These are phyloP conservation scores for Westerdykella sp. DNA, from an alignment of 2,329 filamentous ascomycete genomes.

Conservation along the genomic window DNA sequence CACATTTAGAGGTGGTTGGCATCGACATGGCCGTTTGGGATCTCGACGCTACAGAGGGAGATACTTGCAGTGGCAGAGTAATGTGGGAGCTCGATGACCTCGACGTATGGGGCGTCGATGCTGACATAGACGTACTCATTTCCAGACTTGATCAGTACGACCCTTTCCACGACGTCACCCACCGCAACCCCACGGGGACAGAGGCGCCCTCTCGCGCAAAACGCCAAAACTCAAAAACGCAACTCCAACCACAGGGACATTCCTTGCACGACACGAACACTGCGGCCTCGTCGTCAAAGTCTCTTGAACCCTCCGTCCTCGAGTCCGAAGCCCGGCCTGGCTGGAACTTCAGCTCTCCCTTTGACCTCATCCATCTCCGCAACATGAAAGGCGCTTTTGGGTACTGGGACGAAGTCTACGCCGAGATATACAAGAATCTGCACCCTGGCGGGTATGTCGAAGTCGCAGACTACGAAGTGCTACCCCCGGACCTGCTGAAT, in stretches of 20 bases:
- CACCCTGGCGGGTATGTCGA: slow-evolving; percentile 45
- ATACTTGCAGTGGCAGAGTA: slow-evolving; percentile 19
- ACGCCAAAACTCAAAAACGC: not conserved
- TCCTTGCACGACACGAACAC: slow-evolving; percentile 4
- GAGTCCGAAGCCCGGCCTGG: slow-evolving; percentile 20
- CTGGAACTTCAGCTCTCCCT: slow-evolving; percentile 46
- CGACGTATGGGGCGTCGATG: slow-evolving; percentile 29
- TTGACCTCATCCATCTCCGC: slow-evolving; percentile 47
- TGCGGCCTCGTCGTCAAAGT: slow-evolving; percentile 10
- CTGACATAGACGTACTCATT: slow-evolving; percentile 21
- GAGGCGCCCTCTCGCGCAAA: slow-evolving; percentile 11
- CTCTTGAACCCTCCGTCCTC: slow-evolving; percentile 19
- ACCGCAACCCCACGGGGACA: slow-evolving; percentile 7
- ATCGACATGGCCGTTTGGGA: slow-evolving; percentile 47
- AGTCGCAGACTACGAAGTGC: slow-evolving; percentile 38
- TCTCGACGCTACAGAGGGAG: slow-evolving; percentile 44
- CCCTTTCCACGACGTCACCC: slow-evolving; percentile 16
- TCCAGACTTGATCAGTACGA: slow-evolving; percentile 18
- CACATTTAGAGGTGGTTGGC: slow-evolving; percentile 44
- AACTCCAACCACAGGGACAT: not conserved
- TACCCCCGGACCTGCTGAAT: slow-evolving; percentile 17
- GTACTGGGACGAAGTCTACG: slow-evolving; percentile 43
- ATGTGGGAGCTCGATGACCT: slow-evolving; percentile 37
- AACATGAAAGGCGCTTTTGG: slow-evolving; percentile 44
- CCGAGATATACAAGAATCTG: slow-evolving; percentile 42